phyloP scores from a whole-genome alignment of 768 basidiomycete species.

The Dentipellis sp. region DNA sequence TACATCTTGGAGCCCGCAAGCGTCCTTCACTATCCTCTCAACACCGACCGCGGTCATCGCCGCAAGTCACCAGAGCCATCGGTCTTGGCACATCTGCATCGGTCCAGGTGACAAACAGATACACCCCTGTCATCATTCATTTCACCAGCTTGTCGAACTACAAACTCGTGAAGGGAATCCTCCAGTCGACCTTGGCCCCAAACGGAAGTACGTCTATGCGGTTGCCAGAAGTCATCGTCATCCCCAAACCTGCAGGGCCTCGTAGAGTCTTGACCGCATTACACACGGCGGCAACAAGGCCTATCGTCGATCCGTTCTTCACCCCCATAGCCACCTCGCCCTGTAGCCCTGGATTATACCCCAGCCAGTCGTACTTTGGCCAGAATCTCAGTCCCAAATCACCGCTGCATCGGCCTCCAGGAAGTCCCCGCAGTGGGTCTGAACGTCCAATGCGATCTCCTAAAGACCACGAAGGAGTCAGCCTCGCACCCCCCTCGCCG shows the following conservation, averaged over 20 bases:
- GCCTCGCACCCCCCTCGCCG: slow-evolving; percentile 55
- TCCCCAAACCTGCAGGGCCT: slow-evolving; percentile 95
- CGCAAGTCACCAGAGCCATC: slow-evolving; percentile 58
- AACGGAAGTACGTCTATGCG: slow-evolving; percentile 34
- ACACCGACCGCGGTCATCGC: slow-evolving; percentile 74
- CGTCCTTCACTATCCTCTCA: slow-evolving; percentile 59
- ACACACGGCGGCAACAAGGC: slow-evolving; percentile 82
- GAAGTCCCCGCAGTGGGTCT: slow-evolving; percentile 43
- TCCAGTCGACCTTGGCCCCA: slow-evolving; percentile 56
- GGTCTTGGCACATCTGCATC: slow-evolving; percentile 23
- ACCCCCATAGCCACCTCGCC: slow-evolving; percentile 93
- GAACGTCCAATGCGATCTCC: slow-evolving; percentile 54
- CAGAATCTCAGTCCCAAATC: slow-evolving; percentile 28
- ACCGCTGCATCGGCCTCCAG: slow-evolving; percentile 36
- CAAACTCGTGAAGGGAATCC: slow-evolving; percentile 76
- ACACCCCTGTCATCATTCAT: slow-evolving; percentile 60
- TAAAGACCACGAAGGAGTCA: slow-evolving; percentile 31
- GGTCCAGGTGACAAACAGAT: slow-evolving; percentile 22
- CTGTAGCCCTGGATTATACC: slow-evolving; percentile 56
- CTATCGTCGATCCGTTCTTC: slow-evolving; percentile 85
- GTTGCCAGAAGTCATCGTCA: slow-evolving; percentile 88
- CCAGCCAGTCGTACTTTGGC: slow-evolving; percentile 35
- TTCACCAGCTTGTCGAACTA: slow-evolving; percentile 89
- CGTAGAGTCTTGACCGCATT: slow-evolving; percentile 87
- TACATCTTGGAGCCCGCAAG: slow-evolving; percentile 38